A percentile compares a stretch with the other conserved stretches of the same genome.
Evolutionary conservation across 192 early-diverging fungal species (phyloP).

Genomic region (Coemansia sp.): DNA sequence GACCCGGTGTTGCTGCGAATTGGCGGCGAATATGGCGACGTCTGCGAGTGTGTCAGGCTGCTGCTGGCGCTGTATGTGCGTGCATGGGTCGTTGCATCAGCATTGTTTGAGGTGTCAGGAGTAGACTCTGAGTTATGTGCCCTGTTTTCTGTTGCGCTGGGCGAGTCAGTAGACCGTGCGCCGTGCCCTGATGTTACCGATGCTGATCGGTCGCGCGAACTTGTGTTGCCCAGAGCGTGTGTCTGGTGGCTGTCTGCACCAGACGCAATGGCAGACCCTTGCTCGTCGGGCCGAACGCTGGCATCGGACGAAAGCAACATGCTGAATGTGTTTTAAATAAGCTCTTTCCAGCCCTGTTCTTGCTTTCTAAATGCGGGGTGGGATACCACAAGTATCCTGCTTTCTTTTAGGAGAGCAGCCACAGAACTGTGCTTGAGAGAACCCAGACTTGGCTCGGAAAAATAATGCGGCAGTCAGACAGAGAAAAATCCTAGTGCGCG

Average conservation of each 20-base stretch:
- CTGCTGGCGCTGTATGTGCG: slow-evolving; percentile 22
- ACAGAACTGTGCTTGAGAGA: not conserved
- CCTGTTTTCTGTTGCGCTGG: slow-evolving; percentile 1
- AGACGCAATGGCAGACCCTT: not conserved
- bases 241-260: not conserved
- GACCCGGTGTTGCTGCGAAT: slow-evolving; percentile 18
- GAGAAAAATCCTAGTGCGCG: not conserved
- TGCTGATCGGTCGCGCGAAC: slow-evolving; percentile 1
- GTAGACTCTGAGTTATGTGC: not conserved
- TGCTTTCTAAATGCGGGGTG: not conserved
- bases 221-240: not conserved
- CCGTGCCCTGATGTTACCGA: not conserved
- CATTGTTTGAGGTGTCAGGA: not conserved
- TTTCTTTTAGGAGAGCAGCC: not conserved
- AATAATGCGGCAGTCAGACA: not conserved
- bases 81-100: slow-evolving; percentile 8
- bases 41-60: slow-evolving; percentile 13
- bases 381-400: not conserved
- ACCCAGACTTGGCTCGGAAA: not conserved
- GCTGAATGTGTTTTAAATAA: not conserved
- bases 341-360: not conserved
- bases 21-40: slow-evolving; percentile 10
- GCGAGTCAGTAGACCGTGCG: not conserved
- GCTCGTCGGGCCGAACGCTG: not conserved
- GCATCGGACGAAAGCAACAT: slow-evolving; percentile 9